Evolutionary conservation across 2,329 filamentous ascomycete genomes (phyloP), one percentile per base, ranked within the genome.

Genomic region (Cercospora zeae-maydis): DNA sequence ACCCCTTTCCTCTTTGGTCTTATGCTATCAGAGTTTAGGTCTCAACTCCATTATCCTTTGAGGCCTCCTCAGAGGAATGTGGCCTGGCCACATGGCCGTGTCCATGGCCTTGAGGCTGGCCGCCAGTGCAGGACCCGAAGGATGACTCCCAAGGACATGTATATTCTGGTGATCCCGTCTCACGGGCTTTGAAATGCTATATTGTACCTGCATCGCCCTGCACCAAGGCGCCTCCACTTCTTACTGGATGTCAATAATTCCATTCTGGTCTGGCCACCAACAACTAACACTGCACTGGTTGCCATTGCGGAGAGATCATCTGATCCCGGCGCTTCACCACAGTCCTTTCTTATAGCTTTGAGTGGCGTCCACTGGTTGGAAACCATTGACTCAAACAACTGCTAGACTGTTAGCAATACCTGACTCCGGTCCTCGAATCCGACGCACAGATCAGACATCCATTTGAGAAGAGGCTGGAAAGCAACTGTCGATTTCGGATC

Each of bases 181-280:
- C 14, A 21, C 53, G 21, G 53, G 55, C 54, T 52, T 58, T n/a
- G 30, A 33, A 27, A 49, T 61, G 45, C 59, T 65, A 54, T 63
- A 57, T 51, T 64, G 62, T 64, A 64, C 64, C 59, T 63, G 63
- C 63, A 66, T 67, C 49, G 63, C 61, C 58, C 34, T 64, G 62
- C 58, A 37, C 42, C 49, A 51, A 59, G 54, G 45, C 54, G 33
- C 24, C 52, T 56, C 34, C 62, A 56, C 39, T 34, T 58, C 36
- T 42, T 33, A 58, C 56, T 49, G 56, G 56, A 42, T n/a, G 16
- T 16, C 10, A 10, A 24, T 16, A 33, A n/a, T 36, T 39, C 13
- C 27, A 47, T 30, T 47, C 47, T 59, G 57, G 45, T 59, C 57
- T 59, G 57, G 57, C n/a, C 21, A 52, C 21, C 45, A 59, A 30